A percentile compares a stretch with the other conserved stretches of the same genome.
Conservation (phyloP, 2,329 filamentous ascomycete species). For the Ophiostoma novo-ulmi region DNA sequence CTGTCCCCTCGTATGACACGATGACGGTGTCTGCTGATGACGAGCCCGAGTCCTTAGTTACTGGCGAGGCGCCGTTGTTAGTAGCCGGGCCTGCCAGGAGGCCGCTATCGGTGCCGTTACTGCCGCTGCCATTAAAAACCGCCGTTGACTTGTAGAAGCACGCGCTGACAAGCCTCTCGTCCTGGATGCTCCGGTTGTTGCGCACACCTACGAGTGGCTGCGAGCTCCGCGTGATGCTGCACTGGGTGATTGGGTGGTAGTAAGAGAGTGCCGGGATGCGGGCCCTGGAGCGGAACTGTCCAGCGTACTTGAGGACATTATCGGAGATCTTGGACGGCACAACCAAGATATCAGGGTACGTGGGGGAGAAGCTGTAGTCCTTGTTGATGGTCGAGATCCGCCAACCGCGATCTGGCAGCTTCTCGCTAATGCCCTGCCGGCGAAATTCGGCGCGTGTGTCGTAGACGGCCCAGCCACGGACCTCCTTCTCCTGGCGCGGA, state of each 20-base stretch:
- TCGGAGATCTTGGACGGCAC: slow-evolving; percentile 92
- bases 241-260: slow-evolving; percentile 94
- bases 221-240: slow-evolving; percentile 90
- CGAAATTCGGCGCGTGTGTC: slow-evolving; percentile 80
- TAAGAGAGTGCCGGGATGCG: slow-evolving; percentile 89
- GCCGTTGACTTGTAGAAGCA: slow-evolving; percentile 72
- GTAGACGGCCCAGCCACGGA: slow-evolving; percentile 81
- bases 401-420: slow-evolving; percentile 75
- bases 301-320: slow-evolving; percentile 90
- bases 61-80: slow-evolving; percentile 3
- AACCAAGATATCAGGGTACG: slow-evolving; percentile 78
- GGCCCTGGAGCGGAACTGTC: slow-evolving; percentile 78
- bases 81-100: not conserved
- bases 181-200: slow-evolving; percentile 86
- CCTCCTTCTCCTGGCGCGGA: slow-evolving; percentile 63
- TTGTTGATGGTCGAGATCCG: slow-evolving; percentile 83
- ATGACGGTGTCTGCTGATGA: slow-evolving; percentile 12
- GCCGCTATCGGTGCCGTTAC: slow-evolving; percentile 23
- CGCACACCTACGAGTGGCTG: slow-evolving; percentile 85
- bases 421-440: slow-evolving; percentile 79
- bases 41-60: slow-evolving; percentile 21
- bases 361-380: slow-evolving; percentile 86
- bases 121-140: slow-evolving; percentile 34
- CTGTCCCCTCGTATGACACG: slow-evolving; percentile 17
- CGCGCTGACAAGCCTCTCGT: slow-evolving; percentile 86